Evolutionary conservation across 108 stramenopile species (phyloP), one percentile per base, ranked within the genome.

Genomic region (Chaetoceros muelleri): DNA sequence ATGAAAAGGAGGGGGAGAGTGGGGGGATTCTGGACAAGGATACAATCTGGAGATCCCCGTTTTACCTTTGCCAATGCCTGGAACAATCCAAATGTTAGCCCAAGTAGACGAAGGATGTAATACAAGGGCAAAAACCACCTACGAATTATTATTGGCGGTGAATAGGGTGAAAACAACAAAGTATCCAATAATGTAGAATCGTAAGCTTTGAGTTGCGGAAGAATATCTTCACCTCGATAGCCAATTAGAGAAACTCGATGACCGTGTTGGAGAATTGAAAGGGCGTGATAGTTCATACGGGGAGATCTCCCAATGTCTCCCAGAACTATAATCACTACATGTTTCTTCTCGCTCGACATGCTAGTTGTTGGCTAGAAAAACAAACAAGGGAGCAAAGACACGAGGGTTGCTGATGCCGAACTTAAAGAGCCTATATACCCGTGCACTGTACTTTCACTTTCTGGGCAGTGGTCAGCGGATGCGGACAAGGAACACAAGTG

Each of bases 1-100:
- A 94, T 62, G 0, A 76, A 30, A 24, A 99, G 55, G 0, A 87
- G 70, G 0, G 99, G 99, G 44, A 98, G 70, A 2, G 93, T 83
- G 1, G 99, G 99, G 26, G 99, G 99, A 68, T 98, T 99, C 65
- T 99, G 97, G 8, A 98, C 90, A 52, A 99, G 67, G 30, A 98
- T 55, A 25, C 80, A 74, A 59, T 84, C 81, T 26, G 73, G 59
- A 5, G 46, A 62, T 30, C 46, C 55, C 64, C 57, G 45, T 54
- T n/a, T 51, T 48, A 27, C 52, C 62, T 18, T 55, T 48, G 20
- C 55, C 10, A 91, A 68, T 0, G 84, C 75, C 53, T 54, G 34
- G 18, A 83, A 31, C 2, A 91, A 65, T 53, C 65, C 76, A 24
- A 66, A 53, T 2, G 60, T 46, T 30, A 90, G 65, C 10, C 69